These are phyloP conservation scores for Xylaria sp. DNA, from an alignment of 2,329 filamentous ascomycete species.

Conservation along the genomic window DNA sequence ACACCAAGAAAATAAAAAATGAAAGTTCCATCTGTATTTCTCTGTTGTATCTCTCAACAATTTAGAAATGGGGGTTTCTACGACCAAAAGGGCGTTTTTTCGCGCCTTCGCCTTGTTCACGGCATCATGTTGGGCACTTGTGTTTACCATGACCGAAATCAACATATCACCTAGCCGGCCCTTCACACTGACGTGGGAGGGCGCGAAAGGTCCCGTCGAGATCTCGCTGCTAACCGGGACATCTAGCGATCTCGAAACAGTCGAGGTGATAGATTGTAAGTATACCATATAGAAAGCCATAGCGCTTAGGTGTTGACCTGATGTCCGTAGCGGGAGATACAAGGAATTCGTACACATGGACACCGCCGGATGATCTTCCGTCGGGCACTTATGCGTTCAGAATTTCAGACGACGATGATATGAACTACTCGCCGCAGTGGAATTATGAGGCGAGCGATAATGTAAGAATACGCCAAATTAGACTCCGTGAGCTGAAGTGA, in stretches of 20 bases:
- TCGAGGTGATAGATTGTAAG: conserved; percentile 16
- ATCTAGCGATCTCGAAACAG: background rate
- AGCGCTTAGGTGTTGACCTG: background rate
- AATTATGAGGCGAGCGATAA: background rate
- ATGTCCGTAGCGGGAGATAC: background rate
- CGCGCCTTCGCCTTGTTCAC: background rate
- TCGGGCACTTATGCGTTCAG: conserved; percentile 19
- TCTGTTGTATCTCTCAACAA: background rate
- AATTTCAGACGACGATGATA: conserved; percentile 3
- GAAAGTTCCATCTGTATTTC: background rate
- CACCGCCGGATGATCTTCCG: conserved; percentile 12
- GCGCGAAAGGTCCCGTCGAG: conserved; percentile 8
- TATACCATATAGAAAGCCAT: background rate
- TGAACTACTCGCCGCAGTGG: conserved; percentile 25
- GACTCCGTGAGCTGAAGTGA: background rate
- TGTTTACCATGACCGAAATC: conserved; percentile 4
- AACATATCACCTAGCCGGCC: conserved; percentile 5
- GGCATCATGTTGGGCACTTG: conserved; percentile 5
- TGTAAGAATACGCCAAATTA: background rate
- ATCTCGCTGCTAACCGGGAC: background rate
- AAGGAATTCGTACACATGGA: conserved; percentile 22
- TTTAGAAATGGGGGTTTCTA: background rate
- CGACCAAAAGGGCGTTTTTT: background rate
- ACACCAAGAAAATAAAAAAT: background rate
- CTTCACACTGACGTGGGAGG: conserved; percentile 17